A percentile compares a stretch with the other conserved stretches of the same genome.
phyloP scores from a whole-genome alignment of 1,284 basidiomycete genomes.

The Moniliophthora roreri region DNA sequence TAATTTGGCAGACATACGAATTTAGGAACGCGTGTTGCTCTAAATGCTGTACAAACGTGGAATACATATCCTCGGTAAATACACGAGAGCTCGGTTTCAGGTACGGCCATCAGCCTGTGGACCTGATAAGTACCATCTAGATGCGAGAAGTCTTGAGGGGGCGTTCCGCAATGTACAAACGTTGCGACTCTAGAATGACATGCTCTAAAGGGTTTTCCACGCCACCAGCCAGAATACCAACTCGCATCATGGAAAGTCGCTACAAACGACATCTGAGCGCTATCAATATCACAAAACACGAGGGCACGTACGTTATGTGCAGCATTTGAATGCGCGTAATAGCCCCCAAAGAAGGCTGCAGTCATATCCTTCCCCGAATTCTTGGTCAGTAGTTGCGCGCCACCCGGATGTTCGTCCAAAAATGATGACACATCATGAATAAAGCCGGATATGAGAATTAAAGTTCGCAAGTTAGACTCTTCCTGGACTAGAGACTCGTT shows the following conservation, averaged over 20 bases:
- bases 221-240: slow-evolving; percentile 76
- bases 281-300: slow-evolving; percentile 16
- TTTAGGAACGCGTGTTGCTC: too few species aligned
- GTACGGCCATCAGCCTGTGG: background rate
- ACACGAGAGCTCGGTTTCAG: background rate
- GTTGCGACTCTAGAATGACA: slow-evolving; percentile 23
- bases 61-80: background rate
- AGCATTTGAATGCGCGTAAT: slow-evolving; percentile 83
- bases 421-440: slow-evolving; percentile 85
- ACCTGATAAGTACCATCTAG: background rate
- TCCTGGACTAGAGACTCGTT: slow-evolving; percentile 52
- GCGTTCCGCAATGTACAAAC: slow-evolving; percentile 26
- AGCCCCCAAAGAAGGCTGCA: slow-evolving; percentile 80
- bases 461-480: slow-evolving; percentile 60
- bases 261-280: slow-evolving; percentile 21
- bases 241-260: slow-evolving; percentile 82
- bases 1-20: too few species aligned
- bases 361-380: slow-evolving; percentile 83
- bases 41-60: background rate
- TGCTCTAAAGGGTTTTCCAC: slow-evolving; percentile 14
- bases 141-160: background rate
- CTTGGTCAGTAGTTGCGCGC: slow-evolving; percentile 57
- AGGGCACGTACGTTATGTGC: slow-evolving; percentile 68
- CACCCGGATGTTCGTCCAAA: slow-evolving; percentile 82
- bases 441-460: slow-evolving; percentile 82